Evolutionary conservation across 2,329 filamentous ascomycete species (phyloP), one percentile per base, ranked within the genome.

Genomic region (Didymella pomorum): DNA sequence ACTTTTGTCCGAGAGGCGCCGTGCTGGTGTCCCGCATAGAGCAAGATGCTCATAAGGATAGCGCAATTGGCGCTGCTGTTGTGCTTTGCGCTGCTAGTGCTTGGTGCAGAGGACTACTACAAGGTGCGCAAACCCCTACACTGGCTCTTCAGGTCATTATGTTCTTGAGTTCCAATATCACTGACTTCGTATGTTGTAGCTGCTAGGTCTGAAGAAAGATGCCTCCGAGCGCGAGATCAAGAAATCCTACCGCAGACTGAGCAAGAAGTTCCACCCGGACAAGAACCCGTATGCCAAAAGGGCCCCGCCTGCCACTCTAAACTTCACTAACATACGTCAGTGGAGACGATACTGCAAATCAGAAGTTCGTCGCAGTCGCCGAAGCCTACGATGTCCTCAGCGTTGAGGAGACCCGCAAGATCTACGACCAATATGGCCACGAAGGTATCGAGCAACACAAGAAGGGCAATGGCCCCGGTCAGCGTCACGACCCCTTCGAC

Each of bases 211-310:
- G 63, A 86, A 89, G 71, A 92, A 87, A 71, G 83, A 89, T 60
- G 94, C 94, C 16, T 89, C 87, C 45, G 93, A 97, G 52, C 88
- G 89, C 71, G 90, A 98, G 71, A 89, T 99, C 75, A 99, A 99
- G 79, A 90, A 91, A 44, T 93, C 95, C 21, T 99, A 99, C 79
- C 87, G 93, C 60, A 89, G 87, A 60, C 83, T 99, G 11, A 96
- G 91, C 81, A 98, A 98, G 79, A 96, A 96, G 77, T 97, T 86
- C 77, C 95, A 99, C 74, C 95, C 95, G 3, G 95, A 99, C 79
- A 99, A 99, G 85, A 98, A 98, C 71, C 93, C 94, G 89, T 95
- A 85, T 71, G 90, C 53, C 43, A 81, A 57, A 4, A 2, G n/a
- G 10, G 28, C 33, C 28, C 39, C 9, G 16, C 4, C 10, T 23